phyloP scores from a whole-genome alignment of 345 rosid species.

The Chamaenerion angustifolium region DNA sequence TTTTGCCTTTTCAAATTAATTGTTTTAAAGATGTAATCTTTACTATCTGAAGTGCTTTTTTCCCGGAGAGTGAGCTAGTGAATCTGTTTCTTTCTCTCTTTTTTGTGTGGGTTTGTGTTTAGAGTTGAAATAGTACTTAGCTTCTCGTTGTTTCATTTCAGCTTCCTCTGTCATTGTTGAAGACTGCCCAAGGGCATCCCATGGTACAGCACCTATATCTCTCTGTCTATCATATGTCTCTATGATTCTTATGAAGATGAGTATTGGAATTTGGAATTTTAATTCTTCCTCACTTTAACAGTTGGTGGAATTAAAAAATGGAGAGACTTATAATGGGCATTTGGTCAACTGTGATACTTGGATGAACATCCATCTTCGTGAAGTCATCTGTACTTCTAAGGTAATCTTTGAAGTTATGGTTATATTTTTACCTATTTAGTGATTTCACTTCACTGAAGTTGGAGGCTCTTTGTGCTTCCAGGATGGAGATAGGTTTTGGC shows the following conservation, averaged over 20 bases:
- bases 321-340: slow-evolving; percentile 97
- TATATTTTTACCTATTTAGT: background rate
- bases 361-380: slow-evolving; percentile 99
- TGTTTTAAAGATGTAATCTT: too few species aligned
- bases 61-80: background rate
- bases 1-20: too few species aligned
- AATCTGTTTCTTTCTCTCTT: background rate
- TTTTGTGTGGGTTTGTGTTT: background rate
- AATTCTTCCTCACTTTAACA: slow-evolving; percentile 10
- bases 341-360: slow-evolving; percentile 92
- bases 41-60: too few species aligned
- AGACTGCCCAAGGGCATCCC: slow-evolving; percentile 81
- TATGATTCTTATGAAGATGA: background rate
- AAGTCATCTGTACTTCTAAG: slow-evolving; percentile 97
- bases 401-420: slow-evolving; percentile 19
- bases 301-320: slow-evolving; percentile 95
- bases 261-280: background rate
- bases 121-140: background rate
- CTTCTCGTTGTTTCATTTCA: slow-evolving; percentile 12
- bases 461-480: slow-evolving; percentile 13
- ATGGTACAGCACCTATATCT: slow-evolving; percentile 28
- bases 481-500: slow-evolving; percentile 99
- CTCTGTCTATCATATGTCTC: background rate
- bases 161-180: slow-evolving; percentile 73
- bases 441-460: background rate